Base-by-base conservation (phyloP, 805 yeast genomes). In the Saccharomycopsis malanga region DNA sequence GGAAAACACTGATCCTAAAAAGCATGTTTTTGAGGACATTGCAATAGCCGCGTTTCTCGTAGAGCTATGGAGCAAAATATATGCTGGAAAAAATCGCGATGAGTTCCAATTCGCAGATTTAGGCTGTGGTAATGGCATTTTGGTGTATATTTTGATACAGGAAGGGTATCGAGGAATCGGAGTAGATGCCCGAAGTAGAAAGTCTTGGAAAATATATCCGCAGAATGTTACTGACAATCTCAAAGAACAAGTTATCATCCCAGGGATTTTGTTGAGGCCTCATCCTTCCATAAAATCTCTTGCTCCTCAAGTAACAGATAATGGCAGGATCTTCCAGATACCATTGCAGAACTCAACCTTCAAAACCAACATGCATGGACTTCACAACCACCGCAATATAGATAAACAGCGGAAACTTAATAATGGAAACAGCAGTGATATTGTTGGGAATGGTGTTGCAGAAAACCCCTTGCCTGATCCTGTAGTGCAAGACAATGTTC, bases 11-110 rank as follows among this genome's bases (percentile, higher is more conserved):
- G 97, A 91, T 63, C 97, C 97, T 2, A 76, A 82, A 56, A 91
- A 91, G 61, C 98, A 91, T 65, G 97, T 91, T 0, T 91, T 89
- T 66, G 98, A 91, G 68, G 98, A 91, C 61, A 76, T 91, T 45
- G 94, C 96, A 3, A 89, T 91, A 56, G 97, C 97, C 1, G 95
- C 97, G 0, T 91, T 91, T 56, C 69, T 91, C 52, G 85, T 91
- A 23, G 95, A 87, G 64, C 71, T 86, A 30, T 91, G 98, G 98
- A 64, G 64, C 5, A 67, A 72, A 39, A 71, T 74, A 39, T 74
- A 73, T 54, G 64, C 65, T 20, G 54, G 58, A 9, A 54, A 61
- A 29, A 70, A 65, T 44, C 56, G 60, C 27, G 56, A 54, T 20
- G 61, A 65, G 3, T 79, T 83, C 56, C 81, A 81, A 56, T 91